A percentile compares a stretch with the other conserved stretches of the same genome.
phyloP scores from a whole-genome alignment of 2,329 filamentous ascomycete genomes.

The Colletotrichum sp. region DNA sequence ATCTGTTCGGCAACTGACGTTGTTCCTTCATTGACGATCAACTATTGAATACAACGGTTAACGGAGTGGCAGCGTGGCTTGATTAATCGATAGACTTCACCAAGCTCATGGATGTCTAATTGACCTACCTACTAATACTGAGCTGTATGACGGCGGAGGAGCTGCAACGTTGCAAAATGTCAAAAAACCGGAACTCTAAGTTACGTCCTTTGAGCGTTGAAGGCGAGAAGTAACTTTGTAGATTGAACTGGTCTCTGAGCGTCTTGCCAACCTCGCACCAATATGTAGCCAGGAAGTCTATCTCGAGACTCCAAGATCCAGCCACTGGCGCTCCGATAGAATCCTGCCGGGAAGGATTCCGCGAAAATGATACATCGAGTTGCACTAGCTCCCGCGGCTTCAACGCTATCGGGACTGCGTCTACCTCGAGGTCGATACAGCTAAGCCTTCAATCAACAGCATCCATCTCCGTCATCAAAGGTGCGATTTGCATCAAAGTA shows the following conservation, averaged over 20 bases:
- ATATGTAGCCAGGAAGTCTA: too few species aligned
- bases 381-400: too few species aligned
- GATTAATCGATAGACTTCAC: not conserved
- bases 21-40: not conserved
- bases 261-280: not conserved
- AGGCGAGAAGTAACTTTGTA: not conserved
- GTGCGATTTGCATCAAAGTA: too few species aligned
- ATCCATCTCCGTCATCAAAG: too few species aligned
- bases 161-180: not conserved
- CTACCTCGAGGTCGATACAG: too few species aligned
- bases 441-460: too few species aligned
- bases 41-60: not conserved
- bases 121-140: not conserved
- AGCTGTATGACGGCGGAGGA: rapidly evolving
- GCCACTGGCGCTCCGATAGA: too few species aligned
- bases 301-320: too few species aligned
- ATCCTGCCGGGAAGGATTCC: too few species aligned
- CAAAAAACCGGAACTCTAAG: rapidly evolving
- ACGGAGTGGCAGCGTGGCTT: not conserved
- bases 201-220: not conserved
- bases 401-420: too few species aligned
- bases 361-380: too few species aligned
- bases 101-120: not conserved
- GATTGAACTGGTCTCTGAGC: not conserved
- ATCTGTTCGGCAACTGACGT: not conserved